Evolutionary conservation across 306 rosid species (phyloP).

Genomic region (Inga leiocalycina): DNA sequence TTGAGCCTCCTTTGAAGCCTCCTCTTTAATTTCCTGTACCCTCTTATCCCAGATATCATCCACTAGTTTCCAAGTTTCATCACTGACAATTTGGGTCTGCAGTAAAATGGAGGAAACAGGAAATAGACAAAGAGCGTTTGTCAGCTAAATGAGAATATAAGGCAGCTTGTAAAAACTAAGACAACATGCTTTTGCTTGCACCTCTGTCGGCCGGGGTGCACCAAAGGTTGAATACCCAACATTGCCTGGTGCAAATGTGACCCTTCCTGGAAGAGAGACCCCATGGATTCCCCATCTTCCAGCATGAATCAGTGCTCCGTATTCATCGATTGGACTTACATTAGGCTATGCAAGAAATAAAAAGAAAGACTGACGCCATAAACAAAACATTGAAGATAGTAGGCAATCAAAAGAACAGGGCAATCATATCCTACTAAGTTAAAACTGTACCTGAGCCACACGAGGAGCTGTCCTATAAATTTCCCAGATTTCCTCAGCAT

Average conservation of each 20-base stretch:
- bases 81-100: conserved; percentile 84
- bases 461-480: conserved; percentile 68
- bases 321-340: conserved; percentile 83
- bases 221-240: conserved; percentile 89
- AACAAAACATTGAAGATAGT: neutral
- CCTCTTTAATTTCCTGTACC: conserved; percentile 69
- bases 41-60: conserved; percentile 87
- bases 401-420: conserved; percentile 15
- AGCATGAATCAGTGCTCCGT: conserved; percentile 86
- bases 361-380: neutral
- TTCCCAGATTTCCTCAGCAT: conserved; percentile 85
- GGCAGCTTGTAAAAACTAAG: conserved; percentile 1
- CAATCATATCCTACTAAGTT: conserved; percentile 30
- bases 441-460: conserved; percentile 67
- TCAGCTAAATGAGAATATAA: conserved; percentile 27
- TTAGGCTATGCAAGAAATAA: conserved; percentile 52
- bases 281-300: conserved; percentile 98
- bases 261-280: conserved; percentile 89
- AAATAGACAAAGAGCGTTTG: conserved; percentile 8
- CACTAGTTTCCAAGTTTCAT: conserved; percentile 93
- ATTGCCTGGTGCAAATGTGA: conserved; percentile 91
- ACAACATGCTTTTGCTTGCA: conserved; percentile 39
- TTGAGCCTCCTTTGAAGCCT: conserved; percentile 67
- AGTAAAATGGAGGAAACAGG: conserved; percentile 16
- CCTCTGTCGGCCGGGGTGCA: conserved; percentile 92